Percentiles rank a stretch among this genome's conserved stretches.
Evolutionary conservation across 1,284 basidiomycete species (phyloP).

Genomic region (Taiwanofungus camphoratus): DNA sequence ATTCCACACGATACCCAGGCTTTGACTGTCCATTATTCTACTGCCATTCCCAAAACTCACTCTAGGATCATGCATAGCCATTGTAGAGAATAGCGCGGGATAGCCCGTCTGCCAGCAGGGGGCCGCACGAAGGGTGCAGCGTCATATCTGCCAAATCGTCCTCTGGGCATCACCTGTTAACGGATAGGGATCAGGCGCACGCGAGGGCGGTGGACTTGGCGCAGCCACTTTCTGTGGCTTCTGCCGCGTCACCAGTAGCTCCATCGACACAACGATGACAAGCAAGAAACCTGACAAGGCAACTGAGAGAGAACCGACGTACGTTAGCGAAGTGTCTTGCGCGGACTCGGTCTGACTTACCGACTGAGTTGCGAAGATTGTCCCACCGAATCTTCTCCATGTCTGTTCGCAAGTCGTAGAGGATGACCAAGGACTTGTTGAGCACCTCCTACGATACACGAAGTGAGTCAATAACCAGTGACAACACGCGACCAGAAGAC

Average conservation of each 20-base stretch:
- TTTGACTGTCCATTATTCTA: constrained; percentile 15
- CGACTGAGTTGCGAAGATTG: constrained; percentile 81
- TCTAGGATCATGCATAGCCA: too few relatives aligned
- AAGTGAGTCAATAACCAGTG: background rate
- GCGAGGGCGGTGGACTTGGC: constrained; percentile 25
- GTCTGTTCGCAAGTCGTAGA: constrained; percentile 82
- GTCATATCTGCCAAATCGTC: too few relatives aligned
- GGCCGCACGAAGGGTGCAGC: too few relatives aligned
- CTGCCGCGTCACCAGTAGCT: constrained; percentile 37
- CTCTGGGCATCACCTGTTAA: too few relatives aligned
- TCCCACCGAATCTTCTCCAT: constrained; percentile 92
- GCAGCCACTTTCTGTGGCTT: constrained; percentile 30
- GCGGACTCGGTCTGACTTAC: constrained; percentile 39
- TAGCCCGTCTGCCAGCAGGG: too few relatives aligned
- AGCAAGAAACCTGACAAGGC: constrained; percentile 61
- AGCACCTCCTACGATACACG: constrained; percentile 60
- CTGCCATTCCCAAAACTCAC: too few relatives aligned
- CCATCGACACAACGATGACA: constrained; percentile 63
- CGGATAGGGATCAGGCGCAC: constrained; percentile 24
- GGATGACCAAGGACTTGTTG: constrained; percentile 78
- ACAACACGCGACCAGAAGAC: constrained; percentile 11
- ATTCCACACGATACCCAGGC: background rate
- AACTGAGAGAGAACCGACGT: constrained; percentile 32
- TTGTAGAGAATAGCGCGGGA: too few relatives aligned
- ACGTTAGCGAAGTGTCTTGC: background rate